Base-by-base conservation (phyloP, 2,329 filamentous ascomycete genomes). In the Pseudogymnoascus sp. region DNA sequence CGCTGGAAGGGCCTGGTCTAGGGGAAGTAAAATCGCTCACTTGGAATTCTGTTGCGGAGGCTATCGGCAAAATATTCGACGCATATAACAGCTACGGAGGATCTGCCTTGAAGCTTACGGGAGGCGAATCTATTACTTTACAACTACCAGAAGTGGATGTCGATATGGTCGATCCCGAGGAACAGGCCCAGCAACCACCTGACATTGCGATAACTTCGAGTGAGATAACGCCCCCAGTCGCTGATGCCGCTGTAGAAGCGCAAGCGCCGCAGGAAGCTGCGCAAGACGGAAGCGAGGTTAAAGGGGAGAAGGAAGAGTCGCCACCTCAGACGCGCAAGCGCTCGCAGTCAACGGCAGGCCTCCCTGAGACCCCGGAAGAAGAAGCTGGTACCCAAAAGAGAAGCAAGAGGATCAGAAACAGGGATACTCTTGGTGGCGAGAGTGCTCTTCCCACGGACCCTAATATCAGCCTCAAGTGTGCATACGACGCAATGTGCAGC, bases 331-430 rank as follows among this genome's bases (percentile, higher is more conserved):
- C 78, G 0, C 78, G 84, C 59, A 87, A 87, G 69, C 78, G 85
- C 59, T 87, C 85, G 1, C 84, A 87, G 64, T 87, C 85, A 9
- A 74, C 75, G 31, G 85, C 85, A 4, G 84, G 84, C 2, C 72
- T 87, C 13, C 77, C 77, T 0, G 84, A 87, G 2, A 76, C 73
- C 0, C 76, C 70, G 0, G 83, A 85, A 6, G 84, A 87, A 60
- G 84, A 87, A 35, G 79, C 77, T 25, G 76, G 75, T 1, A 78
- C 82, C 9, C 81, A 82, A 60, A 87, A 87, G 68, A 77, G 85
- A 62, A 87, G 85, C 72, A 89, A 88, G 69, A 77, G 86, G 59
- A 85, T 85, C 31, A 79, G 86, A 52, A 80, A 84, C 15, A 78
- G 86, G 61, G 85, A 87, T 45, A 81, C 79, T 3, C 77, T 60